Conservation (phyloP, 1,284 basidiomycete species). For the Heterobasidion annosum region DNA sequence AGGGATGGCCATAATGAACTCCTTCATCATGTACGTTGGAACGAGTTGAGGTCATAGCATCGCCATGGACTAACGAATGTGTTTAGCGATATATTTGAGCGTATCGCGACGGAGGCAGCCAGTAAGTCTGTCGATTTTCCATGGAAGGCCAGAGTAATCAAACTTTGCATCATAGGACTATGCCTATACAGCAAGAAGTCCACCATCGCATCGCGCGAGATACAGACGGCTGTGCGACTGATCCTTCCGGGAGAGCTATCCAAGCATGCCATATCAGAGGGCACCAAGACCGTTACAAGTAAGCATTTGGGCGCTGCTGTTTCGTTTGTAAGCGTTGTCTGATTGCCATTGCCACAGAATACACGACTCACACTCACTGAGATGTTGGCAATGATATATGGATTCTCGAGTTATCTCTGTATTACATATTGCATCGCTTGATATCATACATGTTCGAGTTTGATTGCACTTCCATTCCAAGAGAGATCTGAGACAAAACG, state of each 20-base stretch:
- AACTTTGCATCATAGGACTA: slow-evolving; percentile 32
- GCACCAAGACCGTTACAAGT: slow-evolving; percentile 46
- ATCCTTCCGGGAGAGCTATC: slow-evolving; percentile 85
- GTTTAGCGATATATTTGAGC: slow-evolving; percentile 59
- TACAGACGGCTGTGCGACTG: slow-evolving; percentile 85
- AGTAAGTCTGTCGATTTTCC: slow-evolving; percentile 28
- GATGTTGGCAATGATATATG: neutral
- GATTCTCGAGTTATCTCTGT: neutral
- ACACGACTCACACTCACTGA: neutral
- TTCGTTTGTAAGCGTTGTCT: neutral
- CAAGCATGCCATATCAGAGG: slow-evolving; percentile 76
- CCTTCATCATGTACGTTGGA: slow-evolving; percentile 33
- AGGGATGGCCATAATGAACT: slow-evolving; percentile 69
- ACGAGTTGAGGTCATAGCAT: neutral
- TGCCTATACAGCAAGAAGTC: slow-evolving; percentile 80
- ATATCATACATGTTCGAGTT: neutral
- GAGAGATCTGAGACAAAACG: too few species aligned
- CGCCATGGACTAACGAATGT: neutral
- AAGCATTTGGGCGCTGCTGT: slow-evolving; percentile 1
- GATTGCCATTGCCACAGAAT: neutral
- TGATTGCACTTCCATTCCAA: neutral
- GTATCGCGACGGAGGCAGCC: slow-evolving; percentile 61
- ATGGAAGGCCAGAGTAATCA: neutral
- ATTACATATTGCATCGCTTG: neutral
- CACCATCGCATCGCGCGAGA: slow-evolving; percentile 90